Conservation (phyloP, 106 monocot species). For the Allium cepa region DNA sequence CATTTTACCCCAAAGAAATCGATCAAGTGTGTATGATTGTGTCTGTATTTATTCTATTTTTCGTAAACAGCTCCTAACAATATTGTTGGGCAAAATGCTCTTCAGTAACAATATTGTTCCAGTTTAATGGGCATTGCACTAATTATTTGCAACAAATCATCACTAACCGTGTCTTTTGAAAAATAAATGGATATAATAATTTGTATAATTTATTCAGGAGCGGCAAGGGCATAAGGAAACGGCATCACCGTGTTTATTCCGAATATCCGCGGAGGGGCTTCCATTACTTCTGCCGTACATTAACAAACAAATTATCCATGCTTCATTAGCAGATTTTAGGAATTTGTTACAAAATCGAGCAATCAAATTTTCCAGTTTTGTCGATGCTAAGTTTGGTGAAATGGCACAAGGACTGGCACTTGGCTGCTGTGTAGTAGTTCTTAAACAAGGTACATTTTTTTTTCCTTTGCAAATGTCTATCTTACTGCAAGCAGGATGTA, state of each 20-base stretch:
- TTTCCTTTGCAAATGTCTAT: background rate
- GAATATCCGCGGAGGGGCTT: constrained; percentile 94
- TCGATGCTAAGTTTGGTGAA: constrained; percentile 51
- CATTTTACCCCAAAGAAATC: no score
- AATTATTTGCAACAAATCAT: no score
- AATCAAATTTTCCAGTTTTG: constrained; percentile 77
- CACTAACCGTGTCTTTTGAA: no score
- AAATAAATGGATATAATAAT: no score
- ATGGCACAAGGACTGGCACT: constrained; percentile 42
- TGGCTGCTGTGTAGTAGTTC: constrained; percentile 82
- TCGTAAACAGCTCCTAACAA: no score
- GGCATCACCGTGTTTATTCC: constrained; percentile 54
- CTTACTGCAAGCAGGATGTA: background rate
- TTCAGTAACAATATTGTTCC: no score
- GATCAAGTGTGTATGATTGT: no score
- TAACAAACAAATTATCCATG: constrained; percentile 65
- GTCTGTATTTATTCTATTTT: no score
- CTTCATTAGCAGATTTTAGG: constrained; percentile 61
- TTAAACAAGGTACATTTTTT: constrained; percentile 50
- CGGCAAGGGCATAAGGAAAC: constrained; percentile 69
- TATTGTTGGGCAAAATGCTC: no score
- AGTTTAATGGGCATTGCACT: no score
- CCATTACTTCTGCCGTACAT: constrained; percentile 82
- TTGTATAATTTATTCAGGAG: constrained; percentile 44
- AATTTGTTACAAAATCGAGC: constrained; percentile 71